Base-by-base conservation (phyloP, 345 rosid species). In the Aquilaria yunnanensis region DNA sequence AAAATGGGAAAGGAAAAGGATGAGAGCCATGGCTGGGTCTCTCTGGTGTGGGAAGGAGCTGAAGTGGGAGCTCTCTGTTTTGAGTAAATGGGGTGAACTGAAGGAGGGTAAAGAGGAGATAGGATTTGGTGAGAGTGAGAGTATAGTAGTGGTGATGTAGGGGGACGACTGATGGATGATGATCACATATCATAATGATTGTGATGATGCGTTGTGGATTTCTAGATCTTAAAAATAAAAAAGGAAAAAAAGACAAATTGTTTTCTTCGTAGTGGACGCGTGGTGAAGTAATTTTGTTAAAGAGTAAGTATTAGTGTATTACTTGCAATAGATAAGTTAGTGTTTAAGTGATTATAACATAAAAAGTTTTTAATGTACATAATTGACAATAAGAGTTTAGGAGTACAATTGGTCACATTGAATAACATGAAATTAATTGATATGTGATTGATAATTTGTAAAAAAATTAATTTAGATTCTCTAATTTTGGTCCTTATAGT, bases 1-100 rank as follows among this genome's bases (percentile, higher is more conserved):
- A 80, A 77, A 61, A 72, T 64, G 81, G 87, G 82, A 72, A 80
- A 77, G 43, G 31, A 31, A 9, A 41, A 58, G 29, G 14, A 53
- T 57, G n/a, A 52, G 33, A 45, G 76, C 81, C 85, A 80, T 83
- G 51, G 12, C 30, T 53, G 41, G 46, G 49, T 23, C n/a, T 34
- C 47, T 73, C 47, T 53, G 33, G 46, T 46, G 32, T 43, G 23
- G 9, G 55, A 50, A 52, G 29, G n/a, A 6, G 9, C 0, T 30
- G 32, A 5, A 2, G 10, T 3, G 16, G 51, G n/a, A 54, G 11
- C 54, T 41, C 8, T 59, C 31, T 13, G 65, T 10, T 33, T 10
- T 51, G 11, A 23, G 23, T 23, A 23, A 23, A 23, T 23, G 23
- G 23, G 1, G 23, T 23, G 23, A 23, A 29, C 11, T 14, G 31